Base-by-base conservation (phyloP, 2,329 filamentous ascomycete species). In the Cordyceps pruinosa region DNA sequence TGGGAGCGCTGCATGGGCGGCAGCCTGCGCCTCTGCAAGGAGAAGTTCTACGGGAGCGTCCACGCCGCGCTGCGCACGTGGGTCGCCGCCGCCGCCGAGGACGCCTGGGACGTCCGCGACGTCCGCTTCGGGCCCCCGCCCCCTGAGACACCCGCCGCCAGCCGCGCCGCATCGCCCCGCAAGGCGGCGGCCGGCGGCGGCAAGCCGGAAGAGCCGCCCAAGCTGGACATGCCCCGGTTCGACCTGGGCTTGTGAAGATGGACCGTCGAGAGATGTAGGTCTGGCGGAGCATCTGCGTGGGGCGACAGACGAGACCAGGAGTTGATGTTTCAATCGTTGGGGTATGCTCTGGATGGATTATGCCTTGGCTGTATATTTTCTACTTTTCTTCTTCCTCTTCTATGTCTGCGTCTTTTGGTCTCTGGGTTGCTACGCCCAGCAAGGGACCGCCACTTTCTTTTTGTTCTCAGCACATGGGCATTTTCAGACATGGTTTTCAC, bases 41-140 rank as follows among this genome's bases (percentile, higher is more conserved):
- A 97, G 72, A 97, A 97, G 70, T 96, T 97, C 70, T 97, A 99
- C 69, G 88, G 89, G 2, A 85, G 88, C 49, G 89, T 99, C 4
- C 94, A 99, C 69, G 90, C 93, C 64, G 90, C 87, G 2, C 77
- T 97, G 61, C 85, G 88, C 56, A 92, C 89, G 7, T 99, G 93
- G 92, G 88, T 97, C 19, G 87, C 86, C 0, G 94, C 93, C 1
- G 92, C 90, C 0, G 80, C 78, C 28, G 91, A 92, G 60, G 94
- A 99, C 71, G 89, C 84, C 46, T 99, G 94, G 93, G 84, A 90
- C 51, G 87, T 91, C 44, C 80, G 81, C 53, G 85, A 88, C 66
- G 92, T 97, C 25, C 80, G 92, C 53, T 90, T 87, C 70, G 89
- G 89, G 0, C 85, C 85, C 41, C 72, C 76, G 1, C 65, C 75